Conservation (phyloP, 257 asterid genomes). For the Catharanthus roseus region DNA sequence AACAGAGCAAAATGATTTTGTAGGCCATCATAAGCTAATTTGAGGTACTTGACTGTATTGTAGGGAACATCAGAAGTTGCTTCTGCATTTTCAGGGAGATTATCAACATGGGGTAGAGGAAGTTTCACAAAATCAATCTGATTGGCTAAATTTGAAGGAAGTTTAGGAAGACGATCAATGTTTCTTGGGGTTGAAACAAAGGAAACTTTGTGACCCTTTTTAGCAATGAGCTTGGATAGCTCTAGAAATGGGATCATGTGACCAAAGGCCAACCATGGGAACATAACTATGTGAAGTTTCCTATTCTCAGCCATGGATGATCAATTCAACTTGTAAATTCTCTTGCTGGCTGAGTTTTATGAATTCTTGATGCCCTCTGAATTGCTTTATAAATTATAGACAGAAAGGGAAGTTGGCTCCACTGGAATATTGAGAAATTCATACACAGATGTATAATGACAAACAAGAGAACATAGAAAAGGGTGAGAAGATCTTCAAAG, state of each 20-base stretch:
- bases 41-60: conserved; percentile 29
- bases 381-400: no score
- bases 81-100: conserved; percentile 28
- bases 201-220: conserved; percentile 43
- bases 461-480: no score
- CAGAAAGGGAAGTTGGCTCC: no score
- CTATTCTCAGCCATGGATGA: conserved; percentile 22
- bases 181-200: conserved; percentile 52
- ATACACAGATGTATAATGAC: no score
- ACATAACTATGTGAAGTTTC: conserved; percentile 41
- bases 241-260: conserved; percentile 48
- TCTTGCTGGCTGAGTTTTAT: no score
- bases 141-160: conserved; percentile 29
- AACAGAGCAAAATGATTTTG: conserved; percentile 18
- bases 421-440: no score
- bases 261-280: conserved; percentile 70
- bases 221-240: conserved; percentile 45
- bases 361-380: no score
- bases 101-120: conserved; percentile 27
- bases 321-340: no score
- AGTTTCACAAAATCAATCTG: conserved; percentile 30
- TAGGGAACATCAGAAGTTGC: conserved; percentile 27
- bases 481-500: no score
- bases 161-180: conserved; percentile 49
- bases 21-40: conserved; percentile 29